phyloP scores from a whole-genome alignment of 2,329 filamentous ascomycete genomes.

The Xylaria sp. region DNA sequence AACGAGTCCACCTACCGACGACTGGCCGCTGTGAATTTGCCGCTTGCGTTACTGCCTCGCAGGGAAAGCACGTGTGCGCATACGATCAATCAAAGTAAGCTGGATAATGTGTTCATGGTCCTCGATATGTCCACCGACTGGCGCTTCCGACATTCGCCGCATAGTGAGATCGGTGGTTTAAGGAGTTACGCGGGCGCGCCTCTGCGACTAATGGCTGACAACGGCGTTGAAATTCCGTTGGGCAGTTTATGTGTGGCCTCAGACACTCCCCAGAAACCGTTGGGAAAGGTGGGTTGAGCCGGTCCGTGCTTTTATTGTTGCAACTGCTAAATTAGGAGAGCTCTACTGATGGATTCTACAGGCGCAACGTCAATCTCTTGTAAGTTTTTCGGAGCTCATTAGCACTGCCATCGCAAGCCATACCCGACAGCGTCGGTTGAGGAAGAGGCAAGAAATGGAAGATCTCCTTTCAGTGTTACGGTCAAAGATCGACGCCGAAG shows the following conservation, averaged over 20 bases:
- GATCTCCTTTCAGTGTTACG: slow-evolving; percentile 17
- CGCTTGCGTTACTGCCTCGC: slow-evolving; percentile 24
- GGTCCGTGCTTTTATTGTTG: neutral
- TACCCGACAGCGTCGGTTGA: slow-evolving; percentile 23
- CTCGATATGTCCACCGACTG: slow-evolving; percentile 33
- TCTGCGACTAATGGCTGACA: slow-evolving; percentile 26
- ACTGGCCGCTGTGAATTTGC: slow-evolving; percentile 24
- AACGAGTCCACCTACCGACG: slow-evolving; percentile 27
- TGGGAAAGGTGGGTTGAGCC: slow-evolving; percentile 17
- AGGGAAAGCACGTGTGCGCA: slow-evolving; percentile 33
- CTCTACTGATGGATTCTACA: slow-evolving; percentile 1
- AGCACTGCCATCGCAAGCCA: slow-evolving; percentile 26
- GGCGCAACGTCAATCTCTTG: slow-evolving; percentile 25
- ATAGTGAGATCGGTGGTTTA: slow-evolving; percentile 25
- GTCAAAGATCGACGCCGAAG: slow-evolving; percentile 13
- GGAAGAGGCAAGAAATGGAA: slow-evolving; percentile 27
- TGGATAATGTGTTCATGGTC: slow-evolving; percentile 29
- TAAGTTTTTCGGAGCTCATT: slow-evolving; percentile 28
- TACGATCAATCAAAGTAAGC: slow-evolving; percentile 26
- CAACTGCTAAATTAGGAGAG: neutral
- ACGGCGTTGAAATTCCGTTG: slow-evolving; percentile 26
- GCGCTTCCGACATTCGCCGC: slow-evolving; percentile 31
- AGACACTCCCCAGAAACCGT: slow-evolving; percentile 21
- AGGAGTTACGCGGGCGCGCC: slow-evolving; percentile 30
- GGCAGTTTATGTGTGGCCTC: slow-evolving; percentile 34